Conservation (phyloP, 306 rosid genomes). For the Lagenaria siceraria region DNA sequence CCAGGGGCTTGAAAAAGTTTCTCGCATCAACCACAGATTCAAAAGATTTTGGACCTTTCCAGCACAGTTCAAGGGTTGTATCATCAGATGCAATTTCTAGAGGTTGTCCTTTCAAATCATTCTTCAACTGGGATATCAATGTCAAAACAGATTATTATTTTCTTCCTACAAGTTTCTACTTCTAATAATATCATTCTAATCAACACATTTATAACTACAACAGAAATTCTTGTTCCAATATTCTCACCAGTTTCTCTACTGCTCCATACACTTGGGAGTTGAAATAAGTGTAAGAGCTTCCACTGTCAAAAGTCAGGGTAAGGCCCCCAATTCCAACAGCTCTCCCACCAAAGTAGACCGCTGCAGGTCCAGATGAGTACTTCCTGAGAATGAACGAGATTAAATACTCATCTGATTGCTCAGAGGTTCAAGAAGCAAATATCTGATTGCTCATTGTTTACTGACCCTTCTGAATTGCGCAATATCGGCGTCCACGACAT, state of each 20-base stretch:
- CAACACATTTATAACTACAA: background rate
- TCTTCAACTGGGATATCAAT: slow-evolving; percentile 29
- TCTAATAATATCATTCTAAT: background rate
- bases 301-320: slow-evolving; percentile 59
- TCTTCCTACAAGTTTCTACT: background rate
- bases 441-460: background rate
- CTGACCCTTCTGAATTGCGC: slow-evolving; percentile 30
- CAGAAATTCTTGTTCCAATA: background rate
- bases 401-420: background rate
- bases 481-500: slow-evolving; percentile 47
- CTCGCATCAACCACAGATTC: slow-evolving; percentile 30
- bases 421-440: background rate
- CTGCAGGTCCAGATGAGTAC: slow-evolving; percentile 60
- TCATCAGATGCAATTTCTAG: slow-evolving; percentile 28
- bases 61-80: slow-evolving; percentile 42
- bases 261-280: slow-evolving; percentile 32
- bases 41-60: slow-evolving; percentile 63
- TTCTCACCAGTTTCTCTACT: slow-evolving; percentile 40
- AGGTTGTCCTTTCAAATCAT: slow-evolving; percentile 40
- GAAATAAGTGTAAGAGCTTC: slow-evolving; percentile 72
- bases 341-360: slow-evolving; percentile 35
- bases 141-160: background rate
- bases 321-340: slow-evolving; percentile 34
- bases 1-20: slow-evolving; percentile 39
- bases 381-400: slow-evolving; percentile 27